Conservation (phyloP, 73 alveolate genomes). For the Paramecium sexaurelia region DNA sequence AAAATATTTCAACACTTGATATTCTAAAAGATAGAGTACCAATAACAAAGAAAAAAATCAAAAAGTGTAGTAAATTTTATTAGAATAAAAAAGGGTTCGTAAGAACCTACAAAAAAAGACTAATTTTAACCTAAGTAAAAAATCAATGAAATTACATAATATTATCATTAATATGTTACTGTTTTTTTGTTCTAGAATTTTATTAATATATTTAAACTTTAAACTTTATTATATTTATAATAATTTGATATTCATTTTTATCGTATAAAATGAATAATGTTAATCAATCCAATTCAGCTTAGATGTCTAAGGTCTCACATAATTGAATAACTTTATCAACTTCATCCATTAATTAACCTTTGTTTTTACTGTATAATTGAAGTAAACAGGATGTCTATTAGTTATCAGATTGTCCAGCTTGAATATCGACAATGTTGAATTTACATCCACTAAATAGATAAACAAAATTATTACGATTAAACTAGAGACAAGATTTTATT, state of each 20-base stretch:
- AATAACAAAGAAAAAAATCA: not conserved
- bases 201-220: not conserved
- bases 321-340: not conserved
- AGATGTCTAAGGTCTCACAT: slow-evolving; percentile 3
- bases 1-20: not conserved
- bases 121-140: not conserved
- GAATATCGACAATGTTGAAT: slow-evolving; percentile 45
- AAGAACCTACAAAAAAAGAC: not conserved
- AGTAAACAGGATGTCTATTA: not conserved
- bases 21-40: not conserved
- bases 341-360: slow-evolving; percentile 50
- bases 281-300: not conserved
- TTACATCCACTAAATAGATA: slow-evolving; percentile 36
- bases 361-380: not conserved
- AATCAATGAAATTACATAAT: not conserved
- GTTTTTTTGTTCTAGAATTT: not conserved
- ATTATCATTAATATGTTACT: not conserved
- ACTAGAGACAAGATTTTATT: slow-evolving; percentile 13
- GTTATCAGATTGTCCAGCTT: slow-evolving; percentile 14
- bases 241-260: not conserved
- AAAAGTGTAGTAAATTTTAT: not conserved
- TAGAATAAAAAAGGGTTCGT: not conserved
- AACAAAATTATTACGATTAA: not conserved
- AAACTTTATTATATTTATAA: no score
- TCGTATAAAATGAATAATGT: not conserved